Conservation (phyloP, 148 eudicot genomes). For the Spergularia marina region DNA sequence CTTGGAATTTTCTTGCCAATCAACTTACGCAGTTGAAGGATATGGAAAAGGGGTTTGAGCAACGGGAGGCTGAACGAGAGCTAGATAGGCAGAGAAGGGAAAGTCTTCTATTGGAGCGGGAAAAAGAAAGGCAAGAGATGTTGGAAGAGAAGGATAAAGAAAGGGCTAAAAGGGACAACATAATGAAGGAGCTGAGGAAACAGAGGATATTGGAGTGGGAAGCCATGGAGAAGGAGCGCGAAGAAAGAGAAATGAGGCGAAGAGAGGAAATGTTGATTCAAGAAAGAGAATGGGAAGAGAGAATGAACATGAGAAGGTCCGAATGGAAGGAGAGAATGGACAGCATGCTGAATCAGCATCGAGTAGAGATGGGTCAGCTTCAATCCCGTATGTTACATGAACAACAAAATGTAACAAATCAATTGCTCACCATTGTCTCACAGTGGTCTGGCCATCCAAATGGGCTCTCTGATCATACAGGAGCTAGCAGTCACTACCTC, state of each 20-base stretch:
- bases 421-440: constrained; percentile 70
- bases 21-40: constrained; percentile 65
- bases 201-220: constrained; percentile 57
- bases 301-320: constrained; percentile 56
- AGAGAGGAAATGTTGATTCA: constrained; percentile 51
- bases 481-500: constrained; percentile 68
- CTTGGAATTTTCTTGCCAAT: constrained; percentile 56
- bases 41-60: constrained; percentile 67
- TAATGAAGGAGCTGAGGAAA: constrained; percentile 52
- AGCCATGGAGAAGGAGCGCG: constrained; percentile 57
- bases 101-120: constrained; percentile 38
- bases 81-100: constrained; percentile 63
- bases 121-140: constrained; percentile 50
- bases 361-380: constrained; percentile 71
- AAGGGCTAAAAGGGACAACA: constrained; percentile 48
- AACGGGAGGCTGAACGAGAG: constrained; percentile 65
- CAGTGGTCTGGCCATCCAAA: constrained; percentile 86
- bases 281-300: constrained; percentile 77
- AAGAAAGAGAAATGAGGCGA: constrained; percentile 58
- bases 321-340: constrained; percentile 84
- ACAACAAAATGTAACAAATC: constrained; percentile 72
- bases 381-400: constrained; percentile 79
- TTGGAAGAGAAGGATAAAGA: constrained; percentile 53
- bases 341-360: constrained; percentile 61
- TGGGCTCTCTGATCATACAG: constrained; percentile 73